Evolutionary conservation across 2,329 filamentous ascomycete species (phyloP).

Genomic region (Leptographium wingfieldii): DNA sequence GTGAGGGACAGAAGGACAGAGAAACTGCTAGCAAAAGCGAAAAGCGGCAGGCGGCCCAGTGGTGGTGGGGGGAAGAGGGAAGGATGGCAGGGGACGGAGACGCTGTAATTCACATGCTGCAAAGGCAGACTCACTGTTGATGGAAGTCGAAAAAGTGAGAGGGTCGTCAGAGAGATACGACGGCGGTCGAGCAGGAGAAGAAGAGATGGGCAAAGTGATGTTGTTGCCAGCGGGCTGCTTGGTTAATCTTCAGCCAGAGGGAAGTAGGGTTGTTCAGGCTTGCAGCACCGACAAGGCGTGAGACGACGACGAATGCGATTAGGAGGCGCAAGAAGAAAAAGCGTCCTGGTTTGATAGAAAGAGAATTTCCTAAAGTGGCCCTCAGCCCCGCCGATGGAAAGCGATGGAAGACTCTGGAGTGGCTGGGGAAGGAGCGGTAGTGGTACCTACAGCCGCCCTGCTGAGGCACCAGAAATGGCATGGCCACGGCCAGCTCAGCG

Average conservation of each 20-base stretch:
- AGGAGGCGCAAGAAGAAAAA: neutral
- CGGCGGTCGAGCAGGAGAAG: too few species aligned
- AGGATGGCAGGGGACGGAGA: neutral
- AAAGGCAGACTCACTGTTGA: too few species aligned
- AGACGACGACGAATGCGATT: neutral
- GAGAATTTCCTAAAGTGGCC: conserved; percentile 8
- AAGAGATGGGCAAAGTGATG: too few species aligned
- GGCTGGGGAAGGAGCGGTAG: conserved; percentile 4
- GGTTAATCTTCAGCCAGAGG: neutral
- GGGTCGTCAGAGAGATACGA: too few species aligned
- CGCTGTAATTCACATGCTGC: neutral
- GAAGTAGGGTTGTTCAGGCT: neutral
- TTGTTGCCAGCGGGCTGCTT: too few species aligned
- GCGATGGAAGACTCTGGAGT: conserved; percentile 14
- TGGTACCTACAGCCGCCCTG: neutral
- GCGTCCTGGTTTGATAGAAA: neutral
- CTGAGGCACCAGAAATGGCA: neutral
- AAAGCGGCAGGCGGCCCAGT: neutral
- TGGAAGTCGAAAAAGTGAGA: too few species aligned
- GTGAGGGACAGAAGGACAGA: neutral
- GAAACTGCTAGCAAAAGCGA: neutral
- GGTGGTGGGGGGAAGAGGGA: neutral
- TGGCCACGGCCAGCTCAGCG: too few species aligned
- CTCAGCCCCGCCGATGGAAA: conserved; percentile 14
- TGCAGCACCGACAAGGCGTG: neutral